Evolutionary conservation across 2,329 filamentous ascomycete species (phyloP), one percentile per base, ranked within the genome.

Genomic region (Diaporthe sp.): DNA sequence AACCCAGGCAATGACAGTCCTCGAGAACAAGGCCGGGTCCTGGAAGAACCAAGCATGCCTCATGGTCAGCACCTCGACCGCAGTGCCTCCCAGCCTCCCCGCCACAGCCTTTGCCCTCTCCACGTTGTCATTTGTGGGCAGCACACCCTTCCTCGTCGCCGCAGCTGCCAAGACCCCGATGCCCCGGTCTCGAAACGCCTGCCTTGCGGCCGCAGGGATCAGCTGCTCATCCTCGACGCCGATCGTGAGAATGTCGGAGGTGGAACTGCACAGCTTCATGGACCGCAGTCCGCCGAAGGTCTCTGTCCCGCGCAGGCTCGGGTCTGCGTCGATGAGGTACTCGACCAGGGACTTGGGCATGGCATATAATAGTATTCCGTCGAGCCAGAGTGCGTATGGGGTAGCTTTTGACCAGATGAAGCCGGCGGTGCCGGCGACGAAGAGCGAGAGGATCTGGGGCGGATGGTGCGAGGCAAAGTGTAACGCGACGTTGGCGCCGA

Each of bases 401-500:
- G 30, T 63, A 4, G 44, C 44, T 15, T 17, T 44, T 7, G 32
- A 30, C 10, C 13, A 17, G 32, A 19, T 5, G 47, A 32, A 22
- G 15, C 61, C 61, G 59, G 47, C 65, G 3, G 47, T 44, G 12
- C 66, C 66, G 17, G 50, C 15, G 2, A 42, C 50, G 42, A 56
- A 70, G n/a, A 56, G 22, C 12, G 66, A 70, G 9, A 70, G 25
- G n/a, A 56, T 27, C 6, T 55, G 66, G 4, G 27, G 9, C 22
- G 50, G n/a, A 7, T 70, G 9, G 25, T 56, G 66, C 2, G 66
- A 56, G 35, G 35, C 50, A 37, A 70, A 42, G 25, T 70, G 66
- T 17, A 70, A 37, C 17, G 66, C 66, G 32, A 70, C 15, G 66
- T 70, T 70, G 10, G 66, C 35, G 13, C 50, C 66, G 17, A 70